phyloP scores from a whole-genome alignment of 2,329 filamentous ascomycete species.

The Talaromyces sp. region DNA sequence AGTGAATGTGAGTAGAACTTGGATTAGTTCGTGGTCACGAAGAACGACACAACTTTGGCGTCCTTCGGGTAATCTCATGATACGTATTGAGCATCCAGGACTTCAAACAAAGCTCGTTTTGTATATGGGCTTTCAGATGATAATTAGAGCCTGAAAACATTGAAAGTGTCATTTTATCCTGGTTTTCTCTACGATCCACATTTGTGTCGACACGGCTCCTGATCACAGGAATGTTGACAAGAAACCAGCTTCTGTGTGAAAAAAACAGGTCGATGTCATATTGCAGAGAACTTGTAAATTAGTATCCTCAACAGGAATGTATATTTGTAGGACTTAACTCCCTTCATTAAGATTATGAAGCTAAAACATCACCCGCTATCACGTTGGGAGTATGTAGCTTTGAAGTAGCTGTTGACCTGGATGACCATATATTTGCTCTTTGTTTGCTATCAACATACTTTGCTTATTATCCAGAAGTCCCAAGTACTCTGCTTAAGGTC shows the following conservation, averaged over 20 bases:
- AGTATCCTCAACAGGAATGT: not conserved
- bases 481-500: not conserved
- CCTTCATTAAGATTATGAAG: not conserved
- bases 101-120: not conserved
- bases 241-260: not conserved
- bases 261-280: not conserved
- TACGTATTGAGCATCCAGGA: not conserved
- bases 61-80: not conserved
- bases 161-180: not conserved
- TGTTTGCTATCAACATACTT: not conserved
- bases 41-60: not conserved
- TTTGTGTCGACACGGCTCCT: not conserved
- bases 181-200: not conserved
- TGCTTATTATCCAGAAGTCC: not conserved
- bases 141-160: not conserved
- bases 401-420: not conserved
- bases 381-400: too few species aligned
- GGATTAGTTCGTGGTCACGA: not conserved
- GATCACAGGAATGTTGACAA: constrained; percentile 2
- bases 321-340: not conserved
- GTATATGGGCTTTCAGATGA: not conserved
- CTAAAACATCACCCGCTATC: not conserved
- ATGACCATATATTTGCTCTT: not conserved
- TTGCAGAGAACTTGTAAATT: not conserved
- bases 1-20: not conserved